Base-by-base conservation (phyloP, 768 basidiomycete species). In the Termitomyces heimii region DNA sequence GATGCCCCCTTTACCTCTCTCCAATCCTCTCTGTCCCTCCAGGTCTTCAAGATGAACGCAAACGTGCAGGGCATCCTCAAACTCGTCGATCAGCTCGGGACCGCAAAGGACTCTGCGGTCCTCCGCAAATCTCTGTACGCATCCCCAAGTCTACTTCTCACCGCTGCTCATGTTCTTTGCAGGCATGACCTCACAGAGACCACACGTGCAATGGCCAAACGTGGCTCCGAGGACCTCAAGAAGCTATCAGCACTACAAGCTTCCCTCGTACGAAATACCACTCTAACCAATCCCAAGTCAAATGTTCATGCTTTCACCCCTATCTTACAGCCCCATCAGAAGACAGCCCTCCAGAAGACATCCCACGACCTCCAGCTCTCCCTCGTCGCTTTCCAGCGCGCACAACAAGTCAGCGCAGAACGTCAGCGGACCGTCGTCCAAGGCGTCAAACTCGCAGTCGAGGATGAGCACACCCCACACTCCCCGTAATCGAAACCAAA, bases 11-110 rank as follows among this genome's bases (percentile, higher is more conserved):
- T 96, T 70, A 73, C 80, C 10, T 78, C 76, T 32, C 75, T 95
- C 16, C 93, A 94, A 67, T 84, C 82, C 3, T 91, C 91, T 14
- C 72, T 94, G 58, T 89, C 89, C 1, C 79, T 98, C 6, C 95
- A 98, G 70, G 92, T 96, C 57, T 98, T 98, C 87, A 98, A 98
- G 82, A 94, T 98, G 77, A 95, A 96, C 66, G 84, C 92, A 57
- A 99, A 99, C 72, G 94, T 98, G 3, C 92, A 96, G 66, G 96
- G 92, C 16, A 95, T 99, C 49, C 71, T 93, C 64, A 92, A 92
- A 72, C 80, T 94, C n/a, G 92, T 98, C n/a, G 94, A 98, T 67
- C 91, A 95, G 70, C 82, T 99, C 1, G 96, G 96, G 4, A 92
- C 89, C 0, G 75, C 75, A 32, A 84, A 85, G 65, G 95, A 98